phyloP scores from a whole-genome alignment of 106 monocot species.

The Allium cepa region DNA sequence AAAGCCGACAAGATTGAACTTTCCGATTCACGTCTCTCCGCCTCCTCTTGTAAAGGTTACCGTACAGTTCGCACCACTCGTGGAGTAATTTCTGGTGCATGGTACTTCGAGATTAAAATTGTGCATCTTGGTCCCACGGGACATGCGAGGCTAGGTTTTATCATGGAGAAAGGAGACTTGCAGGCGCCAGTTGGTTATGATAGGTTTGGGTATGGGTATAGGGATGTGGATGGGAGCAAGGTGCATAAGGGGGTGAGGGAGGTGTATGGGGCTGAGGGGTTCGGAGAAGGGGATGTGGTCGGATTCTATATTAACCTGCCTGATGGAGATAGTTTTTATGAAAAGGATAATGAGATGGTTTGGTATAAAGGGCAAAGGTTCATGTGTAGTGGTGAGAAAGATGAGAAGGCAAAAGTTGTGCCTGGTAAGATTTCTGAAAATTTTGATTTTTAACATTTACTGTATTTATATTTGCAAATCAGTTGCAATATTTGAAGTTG shows the following conservation, averaged over 20 bases:
- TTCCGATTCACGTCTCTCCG: slow-evolving; percentile 73
- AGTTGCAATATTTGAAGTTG: too few species aligned
- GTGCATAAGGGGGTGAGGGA: slow-evolving; percentile 80
- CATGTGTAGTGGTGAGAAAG: slow-evolving; percentile 61
- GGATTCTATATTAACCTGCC: slow-evolving; percentile 88
- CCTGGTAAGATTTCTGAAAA: slow-evolving; percentile 46
- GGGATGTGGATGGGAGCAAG: slow-evolving; percentile 88
- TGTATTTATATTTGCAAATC: too few species aligned
- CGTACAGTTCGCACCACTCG: slow-evolving; percentile 92
- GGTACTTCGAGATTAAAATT: slow-evolving; percentile 89
- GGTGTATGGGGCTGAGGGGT: slow-evolving; percentile 74
- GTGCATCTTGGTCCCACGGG: slow-evolving; percentile 60
- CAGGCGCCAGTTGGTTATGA: slow-evolving; percentile 96
- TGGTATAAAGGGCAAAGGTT: slow-evolving; percentile 83
- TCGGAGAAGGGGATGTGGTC: slow-evolving; percentile 81
- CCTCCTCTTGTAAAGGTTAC: slow-evolving; percentile 83
- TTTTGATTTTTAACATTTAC: too few species aligned
- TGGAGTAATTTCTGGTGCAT: slow-evolving; percentile 64
- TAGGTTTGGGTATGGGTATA: slow-evolving; percentile 67
- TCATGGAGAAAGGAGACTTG: slow-evolving; percentile 83
- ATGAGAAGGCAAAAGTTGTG: slow-evolving; percentile 64
- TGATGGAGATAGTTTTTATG: slow-evolving; percentile 58
- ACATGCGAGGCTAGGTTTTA: slow-evolving; percentile 83
- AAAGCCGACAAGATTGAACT: slow-evolving; percentile 96
- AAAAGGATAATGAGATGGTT: slow-evolving; percentile 55